Conservation (phyloP, 2,329 filamentous ascomycete species). For the Nemania diffusa region DNA sequence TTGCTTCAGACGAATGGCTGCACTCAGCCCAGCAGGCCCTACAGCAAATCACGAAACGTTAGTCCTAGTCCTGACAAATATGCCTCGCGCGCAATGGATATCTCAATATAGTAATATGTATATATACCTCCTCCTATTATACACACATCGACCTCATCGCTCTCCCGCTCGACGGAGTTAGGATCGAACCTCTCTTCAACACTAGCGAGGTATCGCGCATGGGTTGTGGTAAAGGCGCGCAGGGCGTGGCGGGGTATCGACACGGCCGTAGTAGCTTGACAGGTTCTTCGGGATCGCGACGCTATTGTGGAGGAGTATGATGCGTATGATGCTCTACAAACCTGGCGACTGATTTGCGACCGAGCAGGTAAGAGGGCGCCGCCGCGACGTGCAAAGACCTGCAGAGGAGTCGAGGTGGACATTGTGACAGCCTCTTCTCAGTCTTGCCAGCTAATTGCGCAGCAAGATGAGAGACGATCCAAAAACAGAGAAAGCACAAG, state of each 20-base stretch:
- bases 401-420: conserved; percentile 46
- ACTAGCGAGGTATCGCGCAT: conserved; percentile 45
- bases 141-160: conserved; percentile 93
- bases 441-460: background rate
- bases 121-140: conserved; percentile 85
- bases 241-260: conserved; percentile 30
- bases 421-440: conserved; percentile 33
- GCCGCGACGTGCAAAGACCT: conserved; percentile 43
- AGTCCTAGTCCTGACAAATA: conserved; percentile 21
- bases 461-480: background rate
- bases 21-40: conserved; percentile 91
- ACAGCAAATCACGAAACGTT: conserved; percentile 16
- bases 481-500: background rate
- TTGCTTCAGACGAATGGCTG: conserved; percentile 95
- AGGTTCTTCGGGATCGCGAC: conserved; percentile 33
- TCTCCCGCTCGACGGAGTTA: conserved; percentile 79
- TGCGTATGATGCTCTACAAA: conserved; percentile 40
- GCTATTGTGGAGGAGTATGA: conserved; percentile 37
- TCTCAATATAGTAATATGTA: conserved; percentile 38
- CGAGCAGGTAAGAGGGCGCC: conserved; percentile 40
- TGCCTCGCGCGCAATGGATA: background rate
- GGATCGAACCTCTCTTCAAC: conserved; percentile 72
- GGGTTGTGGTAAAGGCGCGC: conserved; percentile 54
- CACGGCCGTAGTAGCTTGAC: conserved; percentile 29
- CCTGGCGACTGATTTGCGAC: conserved; percentile 35